Conservation (phyloP, 495 filamentous ascomycete species). For the Filosporella fistucella region DNA sequence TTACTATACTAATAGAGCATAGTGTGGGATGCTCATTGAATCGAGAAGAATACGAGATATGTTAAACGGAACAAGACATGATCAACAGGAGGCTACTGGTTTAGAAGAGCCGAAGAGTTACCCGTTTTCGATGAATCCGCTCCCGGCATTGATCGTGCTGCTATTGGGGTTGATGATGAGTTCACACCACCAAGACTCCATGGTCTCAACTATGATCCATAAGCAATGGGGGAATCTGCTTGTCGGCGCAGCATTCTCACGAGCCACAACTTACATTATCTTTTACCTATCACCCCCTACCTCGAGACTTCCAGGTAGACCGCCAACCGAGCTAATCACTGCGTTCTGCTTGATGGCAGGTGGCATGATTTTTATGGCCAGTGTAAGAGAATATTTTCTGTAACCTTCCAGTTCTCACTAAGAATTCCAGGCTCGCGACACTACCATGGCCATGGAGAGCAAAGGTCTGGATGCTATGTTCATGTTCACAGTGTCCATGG, state of each 20-base stretch:
- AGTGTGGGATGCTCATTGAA: slow-evolving; percentile 93
- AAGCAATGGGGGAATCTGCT: slow-evolving; percentile 90
- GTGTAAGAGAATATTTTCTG: slow-evolving; percentile 53
- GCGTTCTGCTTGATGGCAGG: slow-evolving; percentile 86
- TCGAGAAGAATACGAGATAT: slow-evolving; percentile 64
- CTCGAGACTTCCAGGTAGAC: slow-evolving; percentile 78
- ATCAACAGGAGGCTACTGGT: slow-evolving; percentile 11
- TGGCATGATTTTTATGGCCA: slow-evolving; percentile 90
- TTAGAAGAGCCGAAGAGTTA: slow-evolving; percentile 56
- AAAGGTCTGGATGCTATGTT: slow-evolving; percentile 82
- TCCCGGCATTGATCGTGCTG: slow-evolving; percentile 82
- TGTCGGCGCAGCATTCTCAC: slow-evolving; percentile 72
- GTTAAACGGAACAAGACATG: slow-evolving; percentile 57
- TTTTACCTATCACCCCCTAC: slow-evolving; percentile 78
- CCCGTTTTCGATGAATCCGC: slow-evolving; percentile 76
- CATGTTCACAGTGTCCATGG: slow-evolving; percentile 85
- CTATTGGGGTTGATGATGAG: slow-evolving; percentile 93
- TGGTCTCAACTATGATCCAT: slow-evolving; percentile 89
- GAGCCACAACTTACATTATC: slow-evolving; percentile 74
- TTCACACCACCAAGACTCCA: slow-evolving; percentile 79
- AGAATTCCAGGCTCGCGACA: slow-evolving; percentile 56
- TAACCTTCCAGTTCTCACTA: not conserved
- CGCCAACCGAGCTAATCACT: slow-evolving; percentile 83
- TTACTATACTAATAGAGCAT: slow-evolving; percentile 13
- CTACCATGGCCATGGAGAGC: slow-evolving; percentile 70